These are phyloP conservation scores for Stereum hirsutum DNA, from an alignment of 1,284 basidiomycete species.

Conservation along the genomic window DNA sequence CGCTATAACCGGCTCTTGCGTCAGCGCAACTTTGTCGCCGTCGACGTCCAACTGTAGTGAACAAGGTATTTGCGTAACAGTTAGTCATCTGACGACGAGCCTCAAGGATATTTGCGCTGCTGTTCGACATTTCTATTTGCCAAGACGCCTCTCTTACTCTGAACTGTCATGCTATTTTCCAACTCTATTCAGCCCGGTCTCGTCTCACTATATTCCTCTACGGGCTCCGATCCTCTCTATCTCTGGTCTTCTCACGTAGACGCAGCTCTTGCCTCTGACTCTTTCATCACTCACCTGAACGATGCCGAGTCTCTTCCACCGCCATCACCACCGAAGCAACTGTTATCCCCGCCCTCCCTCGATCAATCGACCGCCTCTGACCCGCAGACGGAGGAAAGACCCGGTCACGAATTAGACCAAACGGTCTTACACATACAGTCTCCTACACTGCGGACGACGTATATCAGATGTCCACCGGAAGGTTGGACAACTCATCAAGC, in stretches of 20 bases:
- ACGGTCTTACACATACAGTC: slow-evolving; percentile 81
- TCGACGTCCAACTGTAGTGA: no score
- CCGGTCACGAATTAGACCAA: slow-evolving; percentile 44
- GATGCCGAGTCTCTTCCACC: slow-evolving; percentile 48
- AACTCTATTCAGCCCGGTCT: slow-evolving; percentile 51
- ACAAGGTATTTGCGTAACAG: no score
- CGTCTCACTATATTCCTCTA: slow-evolving; percentile 74
- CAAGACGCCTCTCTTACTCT: no score
- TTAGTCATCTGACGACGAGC: no score
- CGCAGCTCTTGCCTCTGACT: slow-evolving; percentile 44
- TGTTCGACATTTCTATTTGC: no score
- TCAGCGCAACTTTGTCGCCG: no score
- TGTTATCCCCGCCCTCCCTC: slow-evolving; percentile 31
- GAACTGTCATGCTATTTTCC: no score
- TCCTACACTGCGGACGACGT: slow-evolving; percentile 60
- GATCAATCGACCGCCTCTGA: slow-evolving; percentile 10
- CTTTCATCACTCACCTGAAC: slow-evolving; percentile 55
- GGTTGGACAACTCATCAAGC: background rate
- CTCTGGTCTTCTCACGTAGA: slow-evolving; percentile 53
- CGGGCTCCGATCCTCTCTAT: slow-evolving; percentile 51
- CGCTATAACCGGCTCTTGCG: no score
- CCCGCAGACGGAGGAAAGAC: slow-evolving; percentile 15
- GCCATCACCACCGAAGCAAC: slow-evolving; percentile 32
- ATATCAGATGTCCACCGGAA: slow-evolving; percentile 50
- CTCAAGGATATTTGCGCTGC: no score